Percentiles rank a stretch among this genome's conserved stretches.
Conservation (phyloP, 805 yeast species). For the Saccharomyces cerevisiae region DNA sequence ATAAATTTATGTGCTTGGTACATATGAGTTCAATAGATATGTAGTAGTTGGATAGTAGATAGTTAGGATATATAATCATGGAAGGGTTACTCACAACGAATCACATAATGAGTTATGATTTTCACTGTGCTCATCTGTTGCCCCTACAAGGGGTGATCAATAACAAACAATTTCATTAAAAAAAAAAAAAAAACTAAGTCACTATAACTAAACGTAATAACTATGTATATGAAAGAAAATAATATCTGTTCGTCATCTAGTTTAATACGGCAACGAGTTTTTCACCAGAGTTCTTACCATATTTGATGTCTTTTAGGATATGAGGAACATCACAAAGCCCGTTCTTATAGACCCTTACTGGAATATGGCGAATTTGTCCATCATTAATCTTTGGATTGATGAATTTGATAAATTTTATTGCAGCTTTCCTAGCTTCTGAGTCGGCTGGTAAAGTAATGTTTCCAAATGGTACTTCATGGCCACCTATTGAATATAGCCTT, state of each 20-base stretch:
- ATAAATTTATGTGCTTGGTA: neutral
- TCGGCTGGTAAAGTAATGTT: conserved; percentile 18
- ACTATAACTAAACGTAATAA: neutral
- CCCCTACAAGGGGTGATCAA: neutral
- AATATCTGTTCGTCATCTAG: neutral
- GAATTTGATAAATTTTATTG: conserved; percentile 23
- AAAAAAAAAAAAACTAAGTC: too few relatives aligned
- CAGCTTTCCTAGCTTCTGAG: conserved; percentile 20
- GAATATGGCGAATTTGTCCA: conserved; percentile 28
- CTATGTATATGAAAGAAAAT: too few relatives aligned
- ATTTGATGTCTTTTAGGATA: conserved; percentile 18
- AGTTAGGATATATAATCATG: neutral
- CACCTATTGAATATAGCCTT: conserved; percentile 33
- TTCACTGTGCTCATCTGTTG: neutral
- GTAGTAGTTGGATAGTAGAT: neutral
- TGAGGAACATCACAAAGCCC: conserved; percentile 27
- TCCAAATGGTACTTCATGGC: conserved; percentile 29
- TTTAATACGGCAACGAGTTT: conserved; percentile 21
- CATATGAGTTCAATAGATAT: neutral
- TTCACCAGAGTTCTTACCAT: conserved; percentile 24
- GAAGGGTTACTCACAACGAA: too few relatives aligned
- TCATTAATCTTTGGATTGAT: conserved; percentile 15
- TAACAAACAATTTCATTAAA: too few relatives aligned
- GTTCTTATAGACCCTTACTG: conserved; percentile 23
- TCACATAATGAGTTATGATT: neutral